phyloP scores from a whole-genome alignment of 352 stramenopile species.

The Peronospora destructor region DNA sequence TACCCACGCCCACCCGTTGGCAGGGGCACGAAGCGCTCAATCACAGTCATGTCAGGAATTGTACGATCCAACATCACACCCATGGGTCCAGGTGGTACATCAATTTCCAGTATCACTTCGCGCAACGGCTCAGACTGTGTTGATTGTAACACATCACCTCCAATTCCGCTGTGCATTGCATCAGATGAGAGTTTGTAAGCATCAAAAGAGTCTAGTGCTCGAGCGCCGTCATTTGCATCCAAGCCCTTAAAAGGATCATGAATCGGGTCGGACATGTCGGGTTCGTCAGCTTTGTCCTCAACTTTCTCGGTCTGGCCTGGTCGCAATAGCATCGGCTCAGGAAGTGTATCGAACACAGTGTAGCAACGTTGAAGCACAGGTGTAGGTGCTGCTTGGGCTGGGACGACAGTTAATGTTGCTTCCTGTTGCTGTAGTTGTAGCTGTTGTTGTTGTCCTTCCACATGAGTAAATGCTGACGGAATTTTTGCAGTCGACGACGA shows the following conservation, averaged over 20 bases:
- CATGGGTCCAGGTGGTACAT: slow-evolving; percentile 74
- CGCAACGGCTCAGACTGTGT: slow-evolving; percentile 39
- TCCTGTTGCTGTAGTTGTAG: slow-evolving; percentile 13
- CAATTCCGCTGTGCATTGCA: slow-evolving; percentile 7
- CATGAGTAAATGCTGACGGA: slow-evolving; percentile 49
- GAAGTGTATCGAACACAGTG: slow-evolving; percentile 55
- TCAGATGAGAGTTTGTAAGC: slow-evolving; percentile 30
- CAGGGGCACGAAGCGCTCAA: slow-evolving; percentile 69
- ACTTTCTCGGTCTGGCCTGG: slow-evolving; percentile 23
- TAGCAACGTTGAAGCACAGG: slow-evolving; percentile 21
- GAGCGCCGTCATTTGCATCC: slow-evolving; percentile 35
- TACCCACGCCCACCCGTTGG: slow-evolving; percentile 63
- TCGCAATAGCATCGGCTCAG: slow-evolving; percentile 35
- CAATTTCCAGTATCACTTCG: slow-evolving; percentile 78
- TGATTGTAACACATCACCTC: slow-evolving; percentile 12
- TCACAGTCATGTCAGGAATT: slow-evolving; percentile 70
- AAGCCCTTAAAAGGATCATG: slow-evolving; percentile 78
- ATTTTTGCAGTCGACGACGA: slow-evolving; percentile 13
- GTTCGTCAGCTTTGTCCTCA: slow-evolving; percentile 27
- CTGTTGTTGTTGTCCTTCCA: slow-evolving; percentile 15
- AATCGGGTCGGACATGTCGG: slow-evolving; percentile 47
- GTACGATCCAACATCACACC: slow-evolving; percentile 76
- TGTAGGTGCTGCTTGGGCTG: slow-evolving; percentile 12
- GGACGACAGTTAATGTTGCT: slow-evolving; percentile 6
- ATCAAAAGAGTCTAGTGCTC: slow-evolving; percentile 35